These are phyloP conservation scores for Lactuca saligna DNA, from an alignment of 129 eudicot genomes.

Conservation along the genomic window DNA sequence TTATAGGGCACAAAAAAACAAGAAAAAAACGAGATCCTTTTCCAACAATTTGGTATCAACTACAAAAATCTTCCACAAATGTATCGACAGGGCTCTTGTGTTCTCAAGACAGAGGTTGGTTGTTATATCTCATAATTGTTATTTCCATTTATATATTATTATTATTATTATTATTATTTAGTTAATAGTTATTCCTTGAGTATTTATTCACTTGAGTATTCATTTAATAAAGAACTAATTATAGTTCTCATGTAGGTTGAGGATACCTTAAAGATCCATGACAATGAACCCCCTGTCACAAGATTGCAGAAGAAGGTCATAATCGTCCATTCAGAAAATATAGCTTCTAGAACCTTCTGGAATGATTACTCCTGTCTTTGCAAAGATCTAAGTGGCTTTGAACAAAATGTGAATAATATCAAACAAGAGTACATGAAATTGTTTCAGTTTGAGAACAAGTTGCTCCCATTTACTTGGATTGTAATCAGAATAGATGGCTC, in stretches of 20 bases:
- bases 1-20: conserved; percentile 79
- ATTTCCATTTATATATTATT: conserved; percentile 3
- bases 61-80: conserved; percentile 67
- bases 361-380: conserved; percentile 48
- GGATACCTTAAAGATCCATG: conserved; percentile 50
- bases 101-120: conserved; percentile 67
- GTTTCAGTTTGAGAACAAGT: conserved; percentile 57
- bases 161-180: neutral
- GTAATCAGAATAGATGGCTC: conserved; percentile 87
- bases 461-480: conserved; percentile 77
- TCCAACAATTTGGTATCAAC: conserved; percentile 48
- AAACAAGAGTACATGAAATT: conserved; percentile 64
- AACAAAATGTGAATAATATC: conserved; percentile 50
- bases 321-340: conserved; percentile 57
- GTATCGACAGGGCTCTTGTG: conserved; percentile 81
- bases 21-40: conserved; percentile 69
- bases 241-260: conserved; percentile 47
- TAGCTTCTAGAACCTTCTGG: conserved; percentile 76
- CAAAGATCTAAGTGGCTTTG: conserved; percentile 59
- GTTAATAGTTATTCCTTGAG: no score
- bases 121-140: conserved; percentile 3
- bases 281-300: conserved; percentile 55
- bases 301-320: conserved; percentile 51
- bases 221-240: neutral
- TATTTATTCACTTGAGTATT: no score